Conservation (phyloP, 2,329 filamentous ascomycete species). For the Sclerotinia borealis region DNA sequence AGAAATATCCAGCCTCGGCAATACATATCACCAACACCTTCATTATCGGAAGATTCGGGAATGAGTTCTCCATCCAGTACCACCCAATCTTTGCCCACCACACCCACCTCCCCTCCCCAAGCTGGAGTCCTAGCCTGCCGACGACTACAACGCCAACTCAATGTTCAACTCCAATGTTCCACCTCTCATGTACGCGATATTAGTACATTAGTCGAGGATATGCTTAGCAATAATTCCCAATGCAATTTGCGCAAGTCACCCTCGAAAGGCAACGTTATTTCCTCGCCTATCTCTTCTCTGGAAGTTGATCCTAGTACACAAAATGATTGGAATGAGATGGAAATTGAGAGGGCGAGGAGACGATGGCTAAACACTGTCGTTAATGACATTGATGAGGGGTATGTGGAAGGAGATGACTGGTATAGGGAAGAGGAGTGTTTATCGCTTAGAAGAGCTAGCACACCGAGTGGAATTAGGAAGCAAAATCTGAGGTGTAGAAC, state of each 20-base stretch:
- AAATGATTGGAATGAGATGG: neutral
- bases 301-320: neutral
- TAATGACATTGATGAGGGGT: conserved; percentile 4
- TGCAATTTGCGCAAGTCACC: conserved; percentile 7
- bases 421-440: neutral
- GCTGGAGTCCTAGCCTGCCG: conserved; percentile 8
- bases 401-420: neutral
- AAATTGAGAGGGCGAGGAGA: neutral
- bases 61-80: neutral
- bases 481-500: neutral
- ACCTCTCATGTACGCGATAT: conserved; percentile 15
- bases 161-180: conserved; percentile 16
- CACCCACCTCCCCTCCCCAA: neutral
- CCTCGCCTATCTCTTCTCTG: neutral
- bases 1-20: neutral
- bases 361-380: conserved; percentile 4
- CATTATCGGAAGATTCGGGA: conserved; percentile 3
- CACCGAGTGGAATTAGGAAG: conserved; percentile 8
- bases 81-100: conserved; percentile 7
- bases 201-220: conserved; percentile 15
- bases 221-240: conserved; percentile 14
- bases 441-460: conserved; percentile 2
- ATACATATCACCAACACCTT: conserved; percentile 9
- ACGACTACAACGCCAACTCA: conserved; percentile 16
- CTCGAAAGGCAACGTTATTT: neutral